phyloP scores from a whole-genome alignment of 176 grass and related monocot species.

The Cymbopogon citratus region DNA sequence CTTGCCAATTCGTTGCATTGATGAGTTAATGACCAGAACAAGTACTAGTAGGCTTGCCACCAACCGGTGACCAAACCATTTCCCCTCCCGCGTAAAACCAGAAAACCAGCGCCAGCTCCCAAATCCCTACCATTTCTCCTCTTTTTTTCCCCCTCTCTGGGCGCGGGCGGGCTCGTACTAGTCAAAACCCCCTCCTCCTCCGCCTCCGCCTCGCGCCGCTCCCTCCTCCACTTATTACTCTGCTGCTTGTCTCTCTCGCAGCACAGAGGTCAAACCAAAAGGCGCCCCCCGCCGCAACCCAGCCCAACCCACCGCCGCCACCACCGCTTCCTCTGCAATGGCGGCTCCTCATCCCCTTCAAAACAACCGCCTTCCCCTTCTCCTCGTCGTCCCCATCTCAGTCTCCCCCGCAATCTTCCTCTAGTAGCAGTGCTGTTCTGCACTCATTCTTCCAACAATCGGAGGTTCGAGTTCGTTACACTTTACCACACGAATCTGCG shows the following conservation, averaged over 20 bases:
- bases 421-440: neutral
- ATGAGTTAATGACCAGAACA: neutral
- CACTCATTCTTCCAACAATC: neutral
- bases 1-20: neutral
- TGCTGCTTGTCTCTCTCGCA: neutral
- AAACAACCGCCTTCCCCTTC: conserved; percentile 16
- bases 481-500: conserved; percentile 1
- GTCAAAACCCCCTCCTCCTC: conserved; percentile 18
- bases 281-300: conserved; percentile 32
- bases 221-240: neutral
- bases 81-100: neutral
- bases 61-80: conserved; percentile 29
- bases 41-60: conserved; percentile 4
- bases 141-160: neutral
- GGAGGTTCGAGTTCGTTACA: neutral
- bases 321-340: conserved; percentile 34
- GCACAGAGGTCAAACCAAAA: conserved; percentile 52
- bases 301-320: conserved; percentile 1
- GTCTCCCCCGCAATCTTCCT: neutral
- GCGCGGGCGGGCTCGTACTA: too few species aligned
- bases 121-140: neutral
- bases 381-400: neutral
- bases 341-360: conserved; percentile 30
- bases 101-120: neutral
- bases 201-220: neutral